Conservation (phyloP, 2,329 filamentous ascomycete species). For the Hypoxylon sp. region DNA sequence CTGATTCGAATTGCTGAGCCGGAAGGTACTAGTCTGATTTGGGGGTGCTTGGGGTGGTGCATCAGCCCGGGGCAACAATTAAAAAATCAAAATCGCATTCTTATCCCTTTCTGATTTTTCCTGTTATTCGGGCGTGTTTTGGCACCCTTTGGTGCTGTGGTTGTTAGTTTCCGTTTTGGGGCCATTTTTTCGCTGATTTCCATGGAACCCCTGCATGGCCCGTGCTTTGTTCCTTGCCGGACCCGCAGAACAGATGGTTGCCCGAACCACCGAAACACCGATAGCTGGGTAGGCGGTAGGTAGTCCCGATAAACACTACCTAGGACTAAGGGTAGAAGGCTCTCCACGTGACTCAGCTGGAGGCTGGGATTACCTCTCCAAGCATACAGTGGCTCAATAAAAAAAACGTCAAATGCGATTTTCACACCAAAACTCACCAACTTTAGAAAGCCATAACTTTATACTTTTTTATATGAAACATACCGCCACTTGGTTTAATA, state of each 20-base stretch:
- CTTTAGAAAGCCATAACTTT: too few species aligned
- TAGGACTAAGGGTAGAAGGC: not conserved
- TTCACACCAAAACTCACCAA: too few species aligned
- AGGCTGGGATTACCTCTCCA: too few species aligned
- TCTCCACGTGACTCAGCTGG: slow-evolving; percentile 31
- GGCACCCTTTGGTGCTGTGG: slow-evolving; percentile 27
- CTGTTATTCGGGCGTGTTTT: slow-evolving; percentile 40
- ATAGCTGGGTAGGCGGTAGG: not conserved
- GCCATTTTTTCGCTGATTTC: slow-evolving; percentile 29
- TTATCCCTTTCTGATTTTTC: slow-evolving; percentile 43
- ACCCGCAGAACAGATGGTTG: not conserved
- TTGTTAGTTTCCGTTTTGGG: slow-evolving; percentile 34
- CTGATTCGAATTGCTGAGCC: slow-evolving; percentile 45
- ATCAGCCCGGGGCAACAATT: slow-evolving; percentile 24
- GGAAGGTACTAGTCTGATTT: slow-evolving; percentile 39
- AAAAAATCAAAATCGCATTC: slow-evolving; percentile 39
- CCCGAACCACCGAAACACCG: not conserved
- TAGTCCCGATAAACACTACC: not conserved
- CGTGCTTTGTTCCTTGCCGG: slow-evolving; percentile 24
- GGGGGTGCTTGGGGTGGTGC: slow-evolving; percentile 13
- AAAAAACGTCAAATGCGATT: too few species aligned
- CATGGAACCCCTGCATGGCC: slow-evolving; percentile 25
- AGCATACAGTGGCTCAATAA: too few species aligned
- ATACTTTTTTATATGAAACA: too few species aligned
- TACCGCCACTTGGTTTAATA: too few species aligned